Conservation (phyloP, 2,329 filamentous ascomycete species). For the Beauveria sp. region DNA sequence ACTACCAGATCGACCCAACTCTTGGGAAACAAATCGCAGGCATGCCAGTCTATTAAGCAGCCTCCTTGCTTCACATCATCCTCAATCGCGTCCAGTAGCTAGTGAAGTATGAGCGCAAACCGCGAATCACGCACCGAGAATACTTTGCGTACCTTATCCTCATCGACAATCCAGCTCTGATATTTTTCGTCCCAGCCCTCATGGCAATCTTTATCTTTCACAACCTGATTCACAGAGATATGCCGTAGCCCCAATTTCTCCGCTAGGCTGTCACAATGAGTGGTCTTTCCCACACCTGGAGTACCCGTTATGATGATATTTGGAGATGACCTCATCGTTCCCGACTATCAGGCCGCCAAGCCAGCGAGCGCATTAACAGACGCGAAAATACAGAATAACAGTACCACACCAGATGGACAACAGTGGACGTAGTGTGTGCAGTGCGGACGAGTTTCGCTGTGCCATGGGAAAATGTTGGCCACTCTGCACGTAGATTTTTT, state of each 20-base stretch:
- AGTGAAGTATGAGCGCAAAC: neutral
- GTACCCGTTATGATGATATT: conserved; percentile 96
- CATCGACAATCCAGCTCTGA: conserved; percentile 87
- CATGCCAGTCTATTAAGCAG: conserved; percentile 94
- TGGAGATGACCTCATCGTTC: conserved; percentile 46
- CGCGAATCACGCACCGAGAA: neutral
- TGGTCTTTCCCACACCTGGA: conserved; percentile 92
- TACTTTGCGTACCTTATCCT: conserved; percentile 66
- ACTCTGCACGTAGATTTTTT: neutral
- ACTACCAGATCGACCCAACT: conserved; percentile 94
- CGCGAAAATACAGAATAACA: neutral
- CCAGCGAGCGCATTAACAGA: neutral
- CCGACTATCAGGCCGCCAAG: neutral
- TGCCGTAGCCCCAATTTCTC: conserved; percentile 71
- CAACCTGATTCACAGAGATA: conserved; percentile 81
- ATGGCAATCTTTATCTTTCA: conserved; percentile 80
- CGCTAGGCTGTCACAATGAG: conserved; percentile 76
- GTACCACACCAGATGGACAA: too few species aligned
- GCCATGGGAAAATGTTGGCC: neutral
- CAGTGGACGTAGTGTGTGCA: neutral
- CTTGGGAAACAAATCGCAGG: conserved; percentile 88
- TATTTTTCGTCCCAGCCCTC: conserved; percentile 82
- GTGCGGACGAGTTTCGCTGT: neutral
- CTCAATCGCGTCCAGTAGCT: conserved; percentile 86
- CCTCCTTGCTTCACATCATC: conserved; percentile 71